Evolutionary conservation across 331 rosid genomes (phyloP), one percentile per base, ranked within the genome.

Genomic region (Pyrus hybrid): DNA sequence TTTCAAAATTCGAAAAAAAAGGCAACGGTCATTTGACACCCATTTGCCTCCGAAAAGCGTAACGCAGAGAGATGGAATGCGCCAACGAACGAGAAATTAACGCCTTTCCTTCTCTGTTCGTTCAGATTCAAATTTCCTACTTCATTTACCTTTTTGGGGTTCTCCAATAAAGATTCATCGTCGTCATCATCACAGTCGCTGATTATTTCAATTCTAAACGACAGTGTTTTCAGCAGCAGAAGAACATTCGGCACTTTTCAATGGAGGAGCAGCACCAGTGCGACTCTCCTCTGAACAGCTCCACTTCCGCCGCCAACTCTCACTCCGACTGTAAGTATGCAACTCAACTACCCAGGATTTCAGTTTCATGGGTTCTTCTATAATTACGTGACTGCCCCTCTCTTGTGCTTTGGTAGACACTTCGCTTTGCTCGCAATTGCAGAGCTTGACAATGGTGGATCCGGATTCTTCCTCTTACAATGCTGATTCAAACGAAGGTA

Each of bases 211-310:
- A 41, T 77, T 73, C 85, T 56, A 77, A 77, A 33, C 26, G 58
- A 72, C 35, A 49, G 25, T 0, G 9, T 11, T 18, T 51, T 23
- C 21, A 17, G 57, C 57, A 51, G 57, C 21, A 17, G 25, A 7
- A 62, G 28, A 26, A 37, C 68, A 64, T 29, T 29, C 33, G 60
- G 28, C 47, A 63, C 47, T 78, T 78, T 25, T 71, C 77, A 62
- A 58, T 51, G 45, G 63, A 85, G 83, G 86, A 81, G 83, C 77
- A 83, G 33, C 75, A 83, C 73, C 51, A 56, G 73, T 76, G 53
- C 71, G 89, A 87, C 74, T 90, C 93, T 74, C 89, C 83, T 83
- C 96, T 88, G 67, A 62, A 80, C 53, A 60, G 65, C 68, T 77
- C 77, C 53, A 5, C 13, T 20, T 29, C 83, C 56, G 58, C 82